A percentile compares a stretch with the other conserved stretches of the same genome.
These are phyloP conservation scores for Acer negundo DNA, from an alignment of 345 rosid genomes.

Conservation along the genomic window DNA sequence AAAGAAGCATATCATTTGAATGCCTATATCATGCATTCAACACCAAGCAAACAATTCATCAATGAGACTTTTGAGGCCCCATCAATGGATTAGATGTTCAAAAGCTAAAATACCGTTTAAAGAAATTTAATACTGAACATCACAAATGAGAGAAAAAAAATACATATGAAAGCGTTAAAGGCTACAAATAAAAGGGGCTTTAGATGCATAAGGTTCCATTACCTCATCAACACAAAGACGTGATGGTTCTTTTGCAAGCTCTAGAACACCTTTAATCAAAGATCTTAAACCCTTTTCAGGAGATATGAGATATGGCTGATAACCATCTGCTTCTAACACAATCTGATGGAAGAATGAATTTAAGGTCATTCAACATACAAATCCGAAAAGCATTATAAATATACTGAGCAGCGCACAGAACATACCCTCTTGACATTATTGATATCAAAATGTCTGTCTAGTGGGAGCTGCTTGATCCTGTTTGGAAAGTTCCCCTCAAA, in stretches of 20 bases:
- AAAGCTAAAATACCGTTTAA: not conserved
- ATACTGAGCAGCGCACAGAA: not conserved
- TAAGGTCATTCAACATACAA: not conserved
- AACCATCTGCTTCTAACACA: constrained; percentile 85
- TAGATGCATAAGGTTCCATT: constrained; percentile 13
- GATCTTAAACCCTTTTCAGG: constrained; percentile 86
- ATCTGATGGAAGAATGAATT: constrained; percentile 40
- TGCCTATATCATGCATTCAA: not conserved
- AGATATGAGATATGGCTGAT: constrained; percentile 86
- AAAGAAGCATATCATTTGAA: not conserved
- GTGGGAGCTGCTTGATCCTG: constrained; percentile 94
- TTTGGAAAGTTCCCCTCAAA: constrained; percentile 96
- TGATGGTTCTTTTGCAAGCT: constrained; percentile 80
- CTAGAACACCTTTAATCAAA: constrained; percentile 71
- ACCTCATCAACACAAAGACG: constrained; percentile 85
- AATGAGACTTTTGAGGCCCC: not conserved
- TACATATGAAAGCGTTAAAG: not conserved
- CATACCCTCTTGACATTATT: constrained; percentile 55
- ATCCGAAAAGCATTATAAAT: constrained; percentile 9
- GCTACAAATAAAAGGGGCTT: not conserved
- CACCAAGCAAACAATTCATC: not conserved
- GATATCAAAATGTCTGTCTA: constrained; percentile 95
- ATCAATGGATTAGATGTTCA: not conserved
- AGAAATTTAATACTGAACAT: not conserved
- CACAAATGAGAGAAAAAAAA: not conserved